phyloP scores from a whole-genome alignment of 768 basidiomycete genomes.

The Dioszegia crocea region DNA sequence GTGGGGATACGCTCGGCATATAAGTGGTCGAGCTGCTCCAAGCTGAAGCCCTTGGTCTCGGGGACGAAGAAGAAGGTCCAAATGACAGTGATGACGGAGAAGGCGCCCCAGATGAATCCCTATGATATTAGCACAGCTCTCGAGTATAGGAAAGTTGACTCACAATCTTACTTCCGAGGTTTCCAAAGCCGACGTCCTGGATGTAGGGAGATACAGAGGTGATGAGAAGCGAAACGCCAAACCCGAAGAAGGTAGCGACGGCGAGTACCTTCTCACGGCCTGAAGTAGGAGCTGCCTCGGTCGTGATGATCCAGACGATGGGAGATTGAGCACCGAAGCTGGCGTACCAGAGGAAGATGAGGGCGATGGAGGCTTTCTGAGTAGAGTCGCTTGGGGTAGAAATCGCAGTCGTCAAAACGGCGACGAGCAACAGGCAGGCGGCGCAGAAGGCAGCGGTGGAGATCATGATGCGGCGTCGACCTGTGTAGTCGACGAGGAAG shows the following conservation, averaged over 20 bases:
- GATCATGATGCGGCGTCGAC: constrained; percentile 24
- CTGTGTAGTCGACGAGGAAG: constrained; percentile 23
- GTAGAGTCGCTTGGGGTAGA: constrained; percentile 3
- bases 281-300: constrained; percentile 22
- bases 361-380: constrained; percentile 12
- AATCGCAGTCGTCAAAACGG: constrained; percentile 20
- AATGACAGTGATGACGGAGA: constrained; percentile 2
- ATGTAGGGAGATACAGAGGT: constrained; percentile 32
- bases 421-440: constrained; percentile 17
- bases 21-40: not conserved
- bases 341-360: constrained; percentile 26
- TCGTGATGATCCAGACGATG: constrained; percentile 23
- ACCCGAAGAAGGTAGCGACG: constrained; percentile 28
- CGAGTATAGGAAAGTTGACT: no score
- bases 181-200: constrained; percentile 31
- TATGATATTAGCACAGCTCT: no score
- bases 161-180: constrained; percentile 33
- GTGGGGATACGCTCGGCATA: not conserved
- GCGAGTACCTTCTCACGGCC: constrained; percentile 30
- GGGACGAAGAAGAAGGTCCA: constrained; percentile 9
- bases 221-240: constrained; percentile 28
- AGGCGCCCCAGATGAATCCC: not conserved
- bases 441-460: constrained; percentile 22
- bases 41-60: not conserved
- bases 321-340: constrained; percentile 25